phyloP scores from a whole-genome alignment of 257 asterid species.

The Solanum pimpinellifolium region DNA sequence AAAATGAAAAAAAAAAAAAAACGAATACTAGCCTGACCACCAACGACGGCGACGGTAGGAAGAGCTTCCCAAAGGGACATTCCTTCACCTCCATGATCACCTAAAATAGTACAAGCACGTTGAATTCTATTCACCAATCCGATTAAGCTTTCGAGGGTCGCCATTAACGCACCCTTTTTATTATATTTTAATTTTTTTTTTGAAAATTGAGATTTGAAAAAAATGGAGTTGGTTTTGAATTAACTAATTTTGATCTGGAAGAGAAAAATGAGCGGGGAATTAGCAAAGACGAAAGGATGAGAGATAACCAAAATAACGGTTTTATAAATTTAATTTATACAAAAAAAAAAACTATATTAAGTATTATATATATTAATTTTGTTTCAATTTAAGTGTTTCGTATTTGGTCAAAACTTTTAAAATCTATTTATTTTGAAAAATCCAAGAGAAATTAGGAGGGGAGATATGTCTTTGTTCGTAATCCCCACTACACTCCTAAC shows the following conservation, averaged over 20 bases:
- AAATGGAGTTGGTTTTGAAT: background rate
- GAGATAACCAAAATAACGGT: background rate
- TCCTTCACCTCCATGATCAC: constrained; percentile 99
- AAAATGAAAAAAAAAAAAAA: background rate
- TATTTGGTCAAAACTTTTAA: background rate
- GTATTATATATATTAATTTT: background rate
- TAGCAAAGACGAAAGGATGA: background rate
- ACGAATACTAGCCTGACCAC: constrained; percentile 71
- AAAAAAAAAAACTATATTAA: background rate
- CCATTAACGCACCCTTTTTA: constrained; percentile 24
- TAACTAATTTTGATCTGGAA: background rate
- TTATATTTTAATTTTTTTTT: background rate
- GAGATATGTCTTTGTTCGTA: background rate
- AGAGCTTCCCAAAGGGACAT: constrained; percentile 98
- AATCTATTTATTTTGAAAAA: background rate
- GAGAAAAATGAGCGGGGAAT: background rate
- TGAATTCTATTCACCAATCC: constrained; percentile 86
- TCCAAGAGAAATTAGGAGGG: background rate
- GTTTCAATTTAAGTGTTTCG: background rate
- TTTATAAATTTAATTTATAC: background rate
- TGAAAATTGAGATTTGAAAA: background rate
- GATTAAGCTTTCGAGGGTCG: constrained; percentile 90
- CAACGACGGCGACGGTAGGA: constrained; percentile 97
- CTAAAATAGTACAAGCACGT: constrained; percentile 90
- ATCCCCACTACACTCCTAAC: background rate